These are phyloP conservation scores for Extremus antarcticus DNA, from an alignment of 495 filamentous ascomycete genomes.

Conservation along the genomic window DNA sequence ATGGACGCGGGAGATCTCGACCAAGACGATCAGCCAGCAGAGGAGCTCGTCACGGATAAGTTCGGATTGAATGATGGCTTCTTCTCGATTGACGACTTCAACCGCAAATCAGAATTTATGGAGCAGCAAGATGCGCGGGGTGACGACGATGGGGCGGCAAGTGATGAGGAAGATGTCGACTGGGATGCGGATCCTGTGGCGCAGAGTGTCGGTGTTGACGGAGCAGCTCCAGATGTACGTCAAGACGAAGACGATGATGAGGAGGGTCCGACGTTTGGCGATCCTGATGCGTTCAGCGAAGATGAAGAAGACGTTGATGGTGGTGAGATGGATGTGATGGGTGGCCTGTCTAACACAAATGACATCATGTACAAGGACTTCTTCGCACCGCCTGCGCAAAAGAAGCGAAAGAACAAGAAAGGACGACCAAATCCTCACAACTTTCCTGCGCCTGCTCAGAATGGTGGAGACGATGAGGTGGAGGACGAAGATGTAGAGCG, in stretches of 20 bases:
- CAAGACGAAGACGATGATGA: slow-evolving; percentile 50
- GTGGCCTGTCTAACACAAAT: slow-evolving; percentile 58
- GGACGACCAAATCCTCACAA: slow-evolving; percentile 33
- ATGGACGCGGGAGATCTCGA: slow-evolving; percentile 27
- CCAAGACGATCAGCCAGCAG: slow-evolving; percentile 39
- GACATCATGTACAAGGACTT: slow-evolving; percentile 81
- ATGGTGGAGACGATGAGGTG: slow-evolving; percentile 35
- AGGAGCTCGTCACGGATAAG: slow-evolving; percentile 40
- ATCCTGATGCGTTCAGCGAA: slow-evolving; percentile 49
- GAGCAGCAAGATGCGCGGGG: slow-evolving; percentile 69
- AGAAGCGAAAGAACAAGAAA: slow-evolving; percentile 43
- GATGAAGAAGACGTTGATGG: slow-evolving; percentile 40
- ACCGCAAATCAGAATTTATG: slow-evolving; percentile 75
- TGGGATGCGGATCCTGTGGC: slow-evolving; percentile 64
- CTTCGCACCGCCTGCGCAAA: slow-evolving; percentile 72
- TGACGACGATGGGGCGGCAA: slow-evolving; percentile 48
- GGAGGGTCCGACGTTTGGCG: slow-evolving; percentile 66
- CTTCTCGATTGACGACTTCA: slow-evolving; percentile 97
- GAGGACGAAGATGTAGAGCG: slow-evolving; percentile 53
- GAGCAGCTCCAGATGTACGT: slow-evolving; percentile 25
- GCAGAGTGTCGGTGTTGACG: slow-evolving; percentile 3
- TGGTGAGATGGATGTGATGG: slow-evolving; percentile 41
- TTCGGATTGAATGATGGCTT: slow-evolving; percentile 86
- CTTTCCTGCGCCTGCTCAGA: slow-evolving; percentile 29
- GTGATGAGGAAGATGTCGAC: slow-evolving; percentile 75